A percentile compares a stretch with the other conserved stretches of the same genome.
phyloP scores from a whole-genome alignment of 192 early-diverging fungal species.

The Lobulomyces angularis region DNA sequence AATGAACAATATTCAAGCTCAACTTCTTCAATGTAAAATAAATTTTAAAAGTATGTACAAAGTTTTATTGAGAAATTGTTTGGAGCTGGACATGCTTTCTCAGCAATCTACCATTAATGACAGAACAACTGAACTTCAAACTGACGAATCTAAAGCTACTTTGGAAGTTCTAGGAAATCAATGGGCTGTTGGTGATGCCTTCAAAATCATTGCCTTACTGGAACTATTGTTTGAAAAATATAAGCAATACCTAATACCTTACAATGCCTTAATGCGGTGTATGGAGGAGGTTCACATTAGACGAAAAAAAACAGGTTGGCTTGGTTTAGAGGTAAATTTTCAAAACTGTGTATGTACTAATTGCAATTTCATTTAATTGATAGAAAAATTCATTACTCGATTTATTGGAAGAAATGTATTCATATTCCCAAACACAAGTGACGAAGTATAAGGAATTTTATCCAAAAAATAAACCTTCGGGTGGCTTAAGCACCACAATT shows the following conservation, averaged over 20 bases:
- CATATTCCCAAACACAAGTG: conserved; percentile 31
- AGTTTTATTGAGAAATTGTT: conserved; percentile 22
- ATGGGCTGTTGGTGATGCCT: conserved; percentile 32
- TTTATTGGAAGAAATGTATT: conserved; percentile 33
- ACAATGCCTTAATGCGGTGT: no score
- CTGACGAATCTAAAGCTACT: conserved; percentile 25
- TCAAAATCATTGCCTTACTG: conserved; percentile 29
- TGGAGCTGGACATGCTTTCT: conserved; percentile 28
- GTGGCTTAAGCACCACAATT: conserved; percentile 33
- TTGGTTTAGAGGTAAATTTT: no score
- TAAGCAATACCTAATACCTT: conserved; percentile 24
- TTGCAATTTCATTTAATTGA: not conserved
- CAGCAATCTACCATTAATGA: conserved; percentile 15
- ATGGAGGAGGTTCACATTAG: no score
- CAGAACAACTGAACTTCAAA: conserved; percentile 23
- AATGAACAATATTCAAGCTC: no score
- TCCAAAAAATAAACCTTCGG: conserved; percentile 36
- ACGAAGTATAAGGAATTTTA: conserved; percentile 42
- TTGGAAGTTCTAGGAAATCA: conserved; percentile 16
- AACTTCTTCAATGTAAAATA: conserved; percentile 5
- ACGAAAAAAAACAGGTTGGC: no score
- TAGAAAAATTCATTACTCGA: conserved; percentile 24
- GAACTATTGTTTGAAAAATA: conserved; percentile 36
- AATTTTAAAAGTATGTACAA: conserved; percentile 27
- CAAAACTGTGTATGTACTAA: not conserved